phyloP scores from a whole-genome alignment of 306 rosid species.

The Dryas octopetala region DNA sequence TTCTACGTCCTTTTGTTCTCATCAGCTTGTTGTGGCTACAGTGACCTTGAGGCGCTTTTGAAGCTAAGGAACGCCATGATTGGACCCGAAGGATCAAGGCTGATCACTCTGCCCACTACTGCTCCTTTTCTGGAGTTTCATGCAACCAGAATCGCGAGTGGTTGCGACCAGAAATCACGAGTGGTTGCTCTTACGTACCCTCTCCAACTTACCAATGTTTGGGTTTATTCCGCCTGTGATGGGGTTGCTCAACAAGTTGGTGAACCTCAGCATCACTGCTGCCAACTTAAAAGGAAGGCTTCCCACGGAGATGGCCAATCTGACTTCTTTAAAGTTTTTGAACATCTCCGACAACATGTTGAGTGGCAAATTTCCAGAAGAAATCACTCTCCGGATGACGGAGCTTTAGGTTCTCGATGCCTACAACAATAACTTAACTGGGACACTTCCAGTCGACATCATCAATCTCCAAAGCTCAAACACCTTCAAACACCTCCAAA shows the following conservation, averaged over 20 bases:
- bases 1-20: slow-evolving; percentile 17
- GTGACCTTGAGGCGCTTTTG: slow-evolving; percentile 57
- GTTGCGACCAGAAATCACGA: too few species aligned
- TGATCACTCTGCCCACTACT: slow-evolving; percentile 35
- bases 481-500: background rate
- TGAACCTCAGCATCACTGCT: slow-evolving; percentile 43
- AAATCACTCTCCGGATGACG: slow-evolving; percentile 34
- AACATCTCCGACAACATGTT: slow-evolving; percentile 68
- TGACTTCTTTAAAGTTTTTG: slow-evolving; percentile 51
- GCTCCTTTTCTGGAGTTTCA: slow-evolving; percentile 55
- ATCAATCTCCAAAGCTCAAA: slow-evolving; percentile 34
- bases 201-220: slow-evolving; percentile 34
- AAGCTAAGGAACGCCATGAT: slow-evolving; percentile 57
- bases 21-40: slow-evolving; percentile 17
- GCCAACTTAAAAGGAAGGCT: slow-evolving; percentile 54
- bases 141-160: slow-evolving; percentile 40
- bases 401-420: slow-evolving; percentile 57
- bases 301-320: slow-evolving; percentile 55
- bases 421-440: slow-evolving; percentile 61
- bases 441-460: slow-evolving; percentile 50
- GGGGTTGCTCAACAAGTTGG: slow-evolving; percentile 52
- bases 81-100: slow-evolving; percentile 32
- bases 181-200: slow-evolving; percentile 41
- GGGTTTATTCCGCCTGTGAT: slow-evolving; percentile 62
- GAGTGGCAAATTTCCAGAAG: slow-evolving; percentile 44